phyloP scores from a whole-genome alignment of 164 flowering plant genomes.

The Warburgia ugandensis region DNA sequence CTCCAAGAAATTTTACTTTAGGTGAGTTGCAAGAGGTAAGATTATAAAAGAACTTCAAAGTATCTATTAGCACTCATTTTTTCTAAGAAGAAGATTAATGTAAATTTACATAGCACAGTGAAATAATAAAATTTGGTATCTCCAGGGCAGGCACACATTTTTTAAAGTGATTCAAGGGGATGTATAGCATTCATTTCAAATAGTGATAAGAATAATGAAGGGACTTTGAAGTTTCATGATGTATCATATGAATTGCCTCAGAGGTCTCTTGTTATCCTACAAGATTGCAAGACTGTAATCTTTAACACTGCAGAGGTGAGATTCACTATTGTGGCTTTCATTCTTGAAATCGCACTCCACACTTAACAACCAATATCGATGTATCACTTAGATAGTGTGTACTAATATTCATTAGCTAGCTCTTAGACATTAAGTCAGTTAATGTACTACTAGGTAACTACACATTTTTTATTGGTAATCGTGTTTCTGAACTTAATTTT shows the following conservation, averaged over 20 bases:
- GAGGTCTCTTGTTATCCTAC: conserved; percentile 67
- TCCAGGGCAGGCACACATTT: conserved; percentile 57
- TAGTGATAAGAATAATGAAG: conserved; percentile 15
- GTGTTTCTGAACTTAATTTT: background rate
- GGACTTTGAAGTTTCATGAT: conserved; percentile 31
- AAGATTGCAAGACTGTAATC: conserved; percentile 62
- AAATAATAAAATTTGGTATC: too few relatives aligned
- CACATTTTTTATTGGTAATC: too few relatives aligned
- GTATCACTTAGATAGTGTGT: background rate
- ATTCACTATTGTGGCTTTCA: background rate
- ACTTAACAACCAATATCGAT: background rate
- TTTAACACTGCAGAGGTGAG: conserved; percentile 80
- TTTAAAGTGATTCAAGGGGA: conserved; percentile 21
- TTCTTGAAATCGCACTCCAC: background rate
- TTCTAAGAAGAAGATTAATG: too few relatives aligned
- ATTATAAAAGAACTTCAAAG: background rate
- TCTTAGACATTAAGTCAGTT: background rate
- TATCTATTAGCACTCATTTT: background rate
- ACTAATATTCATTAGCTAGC: too few relatives aligned
- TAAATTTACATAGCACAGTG: too few relatives aligned
- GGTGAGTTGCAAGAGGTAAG: conserved; percentile 46
- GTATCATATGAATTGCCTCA: conserved; percentile 37
- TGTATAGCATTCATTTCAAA: conserved; percentile 79
- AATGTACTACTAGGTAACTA: background rate
- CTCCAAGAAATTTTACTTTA: conserved; percentile 14